These are phyloP conservation scores for Coccomyxa subellipsoidea DNA, from an alignment of 163 green algal genomes.

Conservation along the genomic window DNA sequence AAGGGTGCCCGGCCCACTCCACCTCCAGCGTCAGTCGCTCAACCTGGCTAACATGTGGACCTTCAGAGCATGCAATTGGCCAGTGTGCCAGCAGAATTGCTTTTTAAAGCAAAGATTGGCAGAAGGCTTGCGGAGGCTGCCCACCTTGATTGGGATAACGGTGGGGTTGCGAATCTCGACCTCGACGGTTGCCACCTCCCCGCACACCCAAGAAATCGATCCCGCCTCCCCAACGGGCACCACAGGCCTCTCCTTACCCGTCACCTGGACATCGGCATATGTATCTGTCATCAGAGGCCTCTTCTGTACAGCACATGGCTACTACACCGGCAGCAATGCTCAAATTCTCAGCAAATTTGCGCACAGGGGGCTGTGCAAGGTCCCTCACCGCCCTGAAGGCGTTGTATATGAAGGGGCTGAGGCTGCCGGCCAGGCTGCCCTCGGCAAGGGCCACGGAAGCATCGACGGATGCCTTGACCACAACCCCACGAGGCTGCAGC, in stretches of 20 bases:
- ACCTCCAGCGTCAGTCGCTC: slow-evolving; percentile 30
- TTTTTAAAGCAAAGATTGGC: too few species aligned
- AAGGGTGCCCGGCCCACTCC: slow-evolving; percentile 23
- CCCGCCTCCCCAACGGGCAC: slow-evolving; percentile 11
- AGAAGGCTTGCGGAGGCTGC: too few species aligned
- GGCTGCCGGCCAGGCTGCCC: background rate
- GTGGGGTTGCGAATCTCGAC: slow-evolving; percentile 70
- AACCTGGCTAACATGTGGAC: slow-evolving; percentile 10
- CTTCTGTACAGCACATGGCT: background rate
- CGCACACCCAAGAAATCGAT: slow-evolving; percentile 48
- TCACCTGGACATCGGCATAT: slow-evolving; percentile 26
- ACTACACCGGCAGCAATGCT: too few species aligned
- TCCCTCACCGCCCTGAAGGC: slow-evolving; percentile 19
- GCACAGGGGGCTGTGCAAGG: too few species aligned
- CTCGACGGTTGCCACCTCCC: slow-evolving; percentile 60
- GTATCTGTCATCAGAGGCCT: background rate
- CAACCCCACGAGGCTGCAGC: slow-evolving; percentile 23
- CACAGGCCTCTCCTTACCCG: slow-evolving; percentile 19
- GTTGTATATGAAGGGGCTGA: slow-evolving; percentile 74
- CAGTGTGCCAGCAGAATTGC: too few species aligned
- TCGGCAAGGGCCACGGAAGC: background rate
- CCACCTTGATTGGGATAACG: slow-evolving; percentile 51
- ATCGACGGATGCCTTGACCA: background rate
- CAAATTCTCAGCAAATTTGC: too few species aligned
- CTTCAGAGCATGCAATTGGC: background rate